A percentile compares a stretch with the other conserved stretches of the same genome.
Conservation (phyloP, 179 eudicot species). For the Patellifolia procumbens region DNA sequence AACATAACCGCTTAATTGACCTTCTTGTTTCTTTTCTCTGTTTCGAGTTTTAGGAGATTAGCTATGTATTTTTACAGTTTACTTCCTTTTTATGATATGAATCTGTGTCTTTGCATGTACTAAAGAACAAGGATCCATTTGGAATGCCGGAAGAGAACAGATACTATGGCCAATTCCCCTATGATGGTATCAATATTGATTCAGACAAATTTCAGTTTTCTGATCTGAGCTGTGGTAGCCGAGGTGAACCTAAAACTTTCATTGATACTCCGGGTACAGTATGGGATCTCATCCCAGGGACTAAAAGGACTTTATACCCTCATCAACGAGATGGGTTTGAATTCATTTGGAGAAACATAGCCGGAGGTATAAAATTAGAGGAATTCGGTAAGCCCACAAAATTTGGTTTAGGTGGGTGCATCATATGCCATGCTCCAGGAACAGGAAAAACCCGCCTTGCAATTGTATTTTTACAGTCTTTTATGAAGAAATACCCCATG, state of each 20-base stretch:
- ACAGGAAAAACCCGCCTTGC: slow-evolving; percentile 48
- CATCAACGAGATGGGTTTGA: slow-evolving; percentile 50
- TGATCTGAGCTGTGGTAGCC: neutral
- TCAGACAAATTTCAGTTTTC: slow-evolving; percentile 14
- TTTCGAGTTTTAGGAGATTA: neutral
- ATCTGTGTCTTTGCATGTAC: neutral
- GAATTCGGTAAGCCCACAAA: slow-evolving; percentile 21
- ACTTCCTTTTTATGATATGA: neutral
- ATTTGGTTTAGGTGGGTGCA: slow-evolving; percentile 42
- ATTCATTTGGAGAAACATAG: slow-evolving; percentile 47
- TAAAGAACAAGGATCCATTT: slow-evolving; percentile 31
- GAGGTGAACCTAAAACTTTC: neutral
- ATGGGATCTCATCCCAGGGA: slow-evolving; percentile 41
- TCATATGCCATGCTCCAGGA: slow-evolving; percentile 51
- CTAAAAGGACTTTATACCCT: slow-evolving; percentile 23
- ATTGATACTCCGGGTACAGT: slow-evolving; percentile 26
- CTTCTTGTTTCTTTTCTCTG: neutral
- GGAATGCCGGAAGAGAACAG: slow-evolving; percentile 24
- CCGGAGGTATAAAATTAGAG: slow-evolving; percentile 32
- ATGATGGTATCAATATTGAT: neutral
- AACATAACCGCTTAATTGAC: no score
- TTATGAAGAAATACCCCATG: slow-evolving; percentile 29
- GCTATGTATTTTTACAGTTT: neutral
- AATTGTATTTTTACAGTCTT: slow-evolving; percentile 38
- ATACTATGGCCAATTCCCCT: slow-evolving; percentile 1